These are phyloP conservation scores for Vigna reflexopilosa DNA, from an alignment of 306 rosid genomes.

Conservation along the genomic window DNA sequence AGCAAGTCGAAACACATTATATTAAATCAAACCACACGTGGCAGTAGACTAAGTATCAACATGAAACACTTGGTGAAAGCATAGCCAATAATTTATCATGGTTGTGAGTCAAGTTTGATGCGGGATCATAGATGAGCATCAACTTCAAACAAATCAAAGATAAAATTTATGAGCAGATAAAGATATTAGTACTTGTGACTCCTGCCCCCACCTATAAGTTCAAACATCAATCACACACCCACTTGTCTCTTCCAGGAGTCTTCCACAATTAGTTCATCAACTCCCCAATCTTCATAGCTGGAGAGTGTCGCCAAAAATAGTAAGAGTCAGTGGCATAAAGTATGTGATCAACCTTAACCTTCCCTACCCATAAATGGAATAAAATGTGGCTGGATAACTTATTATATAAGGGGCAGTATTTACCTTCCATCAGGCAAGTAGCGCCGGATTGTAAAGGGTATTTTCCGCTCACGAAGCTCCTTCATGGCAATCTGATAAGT, in stretches of 20 bases:
- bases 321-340: conserved; percentile 13
- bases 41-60: background rate
- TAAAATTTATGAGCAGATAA: background rate
- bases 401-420: background rate
- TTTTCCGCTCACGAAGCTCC: conserved; percentile 93
- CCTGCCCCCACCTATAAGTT: conserved; percentile 31
- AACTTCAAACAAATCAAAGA: conserved; percentile 35
- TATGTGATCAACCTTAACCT: background rate
- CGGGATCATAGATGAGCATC: background rate
- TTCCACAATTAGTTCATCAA: conserved; percentile 91
- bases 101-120: background rate
- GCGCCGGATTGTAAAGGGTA: conserved; percentile 96
- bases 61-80: no score
- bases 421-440: conserved; percentile 98
- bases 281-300: conserved; percentile 99
- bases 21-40: background rate
- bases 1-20: background rate
- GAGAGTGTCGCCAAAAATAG: conserved; percentile 19
- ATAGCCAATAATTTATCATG: background rate
- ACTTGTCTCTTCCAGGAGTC: conserved; percentile 99
- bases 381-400: background rate
- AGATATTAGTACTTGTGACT: background rate
- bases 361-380: background rate
- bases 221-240: conserved; percentile 71
- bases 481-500: conserved; percentile 86